Conservation (phyloP, 169 alveolate species). For the Babesia caballi region DNA sequence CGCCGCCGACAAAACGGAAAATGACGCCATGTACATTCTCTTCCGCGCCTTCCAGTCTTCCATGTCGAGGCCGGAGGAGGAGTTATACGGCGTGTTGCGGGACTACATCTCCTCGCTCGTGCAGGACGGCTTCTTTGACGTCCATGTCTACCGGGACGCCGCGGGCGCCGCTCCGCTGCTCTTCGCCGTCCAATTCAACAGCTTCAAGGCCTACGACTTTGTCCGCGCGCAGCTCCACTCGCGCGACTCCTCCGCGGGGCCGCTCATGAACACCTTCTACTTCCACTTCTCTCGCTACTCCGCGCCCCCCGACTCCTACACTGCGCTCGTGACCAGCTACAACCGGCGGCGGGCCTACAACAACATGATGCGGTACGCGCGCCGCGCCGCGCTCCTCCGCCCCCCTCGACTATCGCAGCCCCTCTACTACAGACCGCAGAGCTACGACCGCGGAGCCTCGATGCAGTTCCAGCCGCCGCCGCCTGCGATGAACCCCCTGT, state of each 20-base stretch:
- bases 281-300: conserved; percentile 17
- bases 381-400: background rate
- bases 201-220: conserved; percentile 17
- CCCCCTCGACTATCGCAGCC: background rate
- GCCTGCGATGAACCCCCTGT: background rate
- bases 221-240: background rate
- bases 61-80: background rate
- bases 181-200: background rate
- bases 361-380: background rate
- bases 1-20: no score
- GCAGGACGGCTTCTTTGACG: background rate
- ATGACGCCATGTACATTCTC: conserved; percentile 6
- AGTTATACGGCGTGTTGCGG: background rate
- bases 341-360: background rate
- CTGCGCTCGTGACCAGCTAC: background rate
- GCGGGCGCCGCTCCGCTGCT: conserved; percentile 5
- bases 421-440: background rate
- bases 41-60: conserved; percentile 14
- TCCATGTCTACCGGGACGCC: background rate
- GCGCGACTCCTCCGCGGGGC: conserved; percentile 2
- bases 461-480: conserved; percentile 2
- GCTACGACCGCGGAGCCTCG: background rate
- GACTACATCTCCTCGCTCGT: conserved; percentile 1
- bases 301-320: background rate
- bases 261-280: background rate